These are phyloP conservation scores for Cyamopsis tetragonoloba DNA, from an alignment of 306 rosid genomes.

Conservation along the genomic window DNA sequence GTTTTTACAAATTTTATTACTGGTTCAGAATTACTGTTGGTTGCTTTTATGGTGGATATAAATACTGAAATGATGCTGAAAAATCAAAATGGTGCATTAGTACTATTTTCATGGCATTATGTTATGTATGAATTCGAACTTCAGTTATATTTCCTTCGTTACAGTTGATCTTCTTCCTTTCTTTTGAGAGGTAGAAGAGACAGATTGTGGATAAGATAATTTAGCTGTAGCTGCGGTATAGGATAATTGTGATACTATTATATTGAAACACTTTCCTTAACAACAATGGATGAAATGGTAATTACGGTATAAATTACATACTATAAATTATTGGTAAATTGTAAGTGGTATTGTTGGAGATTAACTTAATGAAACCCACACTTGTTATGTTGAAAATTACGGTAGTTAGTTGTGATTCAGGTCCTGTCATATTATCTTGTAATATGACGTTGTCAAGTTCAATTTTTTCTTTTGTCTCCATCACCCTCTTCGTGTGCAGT, in stretches of 20 bases:
- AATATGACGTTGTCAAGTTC: too few species aligned
- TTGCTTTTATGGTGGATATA: slow-evolving; percentile 24
- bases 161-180: background rate
- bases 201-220: background rate
- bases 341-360: background rate
- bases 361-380: background rate
- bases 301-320: background rate
- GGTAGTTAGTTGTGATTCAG: too few species aligned
- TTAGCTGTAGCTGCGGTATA: background rate
- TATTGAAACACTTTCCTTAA: background rate
- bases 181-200: slow-evolving; percentile 19
- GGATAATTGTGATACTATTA: background rate
- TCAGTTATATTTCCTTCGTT: background rate
- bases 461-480: too few species aligned
- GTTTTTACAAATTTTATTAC: background rate
- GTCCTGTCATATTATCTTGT: too few species aligned
- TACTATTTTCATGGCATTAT: background rate
- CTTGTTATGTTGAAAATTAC: background rate
- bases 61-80: slow-evolving; percentile 25
- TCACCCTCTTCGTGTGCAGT: too few species aligned
- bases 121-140: background rate
- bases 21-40: background rate
- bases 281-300: background rate
- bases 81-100: background rate
- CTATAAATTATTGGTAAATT: background rate